These are phyloP conservation scores for Isabelozyma rhagii DNA, from an alignment of 805 yeast species.

Conservation along the genomic window DNA sequence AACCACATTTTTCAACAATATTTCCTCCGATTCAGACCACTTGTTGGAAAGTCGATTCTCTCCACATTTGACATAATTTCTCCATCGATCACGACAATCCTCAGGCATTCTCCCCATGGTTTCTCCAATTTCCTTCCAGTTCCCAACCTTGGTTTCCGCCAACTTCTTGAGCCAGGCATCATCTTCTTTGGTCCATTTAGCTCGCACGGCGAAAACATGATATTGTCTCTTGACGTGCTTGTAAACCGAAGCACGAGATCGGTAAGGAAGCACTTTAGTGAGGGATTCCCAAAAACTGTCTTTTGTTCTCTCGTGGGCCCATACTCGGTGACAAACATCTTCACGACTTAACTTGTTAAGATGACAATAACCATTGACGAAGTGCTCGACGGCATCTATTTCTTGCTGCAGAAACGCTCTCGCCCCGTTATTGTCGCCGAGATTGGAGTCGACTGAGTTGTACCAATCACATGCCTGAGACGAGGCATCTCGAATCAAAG, in stretches of 20 bases:
- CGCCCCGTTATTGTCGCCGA: constrained; percentile 20
- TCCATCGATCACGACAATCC: constrained; percentile 95
- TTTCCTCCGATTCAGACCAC: constrained; percentile 79
- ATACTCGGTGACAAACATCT: constrained; percentile 77
- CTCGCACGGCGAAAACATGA: constrained; percentile 83
- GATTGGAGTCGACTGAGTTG: constrained; percentile 10
- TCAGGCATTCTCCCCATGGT: constrained; percentile 92
- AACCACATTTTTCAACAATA: constrained; percentile 39
- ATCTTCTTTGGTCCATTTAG: constrained; percentile 85
- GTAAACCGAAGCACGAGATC: constrained; percentile 86
- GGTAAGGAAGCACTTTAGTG: constrained; percentile 73
- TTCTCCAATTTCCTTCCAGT: constrained; percentile 85
- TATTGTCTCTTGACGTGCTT: constrained; percentile 90
- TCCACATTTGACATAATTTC: constrained; percentile 94
- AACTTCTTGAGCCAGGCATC: constrained; percentile 64
- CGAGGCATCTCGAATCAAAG: constrained; percentile 33
- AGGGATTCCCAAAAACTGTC: constrained; percentile 89
- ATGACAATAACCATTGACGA: constrained; percentile 65
- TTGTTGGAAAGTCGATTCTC: constrained; percentile 67
- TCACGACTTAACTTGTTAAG: constrained; percentile 60
- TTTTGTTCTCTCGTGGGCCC: constrained; percentile 82
- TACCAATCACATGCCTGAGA: constrained; percentile 35
- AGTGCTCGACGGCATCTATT: constrained; percentile 65
- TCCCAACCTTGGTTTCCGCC: constrained; percentile 68
- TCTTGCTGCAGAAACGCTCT: constrained; percentile 62